Evolutionary conservation across 2,329 filamentous ascomycete species (phyloP), one percentile per base, ranked within the genome.

Genomic region (Stagonosporopsis vannaccii): DNA sequence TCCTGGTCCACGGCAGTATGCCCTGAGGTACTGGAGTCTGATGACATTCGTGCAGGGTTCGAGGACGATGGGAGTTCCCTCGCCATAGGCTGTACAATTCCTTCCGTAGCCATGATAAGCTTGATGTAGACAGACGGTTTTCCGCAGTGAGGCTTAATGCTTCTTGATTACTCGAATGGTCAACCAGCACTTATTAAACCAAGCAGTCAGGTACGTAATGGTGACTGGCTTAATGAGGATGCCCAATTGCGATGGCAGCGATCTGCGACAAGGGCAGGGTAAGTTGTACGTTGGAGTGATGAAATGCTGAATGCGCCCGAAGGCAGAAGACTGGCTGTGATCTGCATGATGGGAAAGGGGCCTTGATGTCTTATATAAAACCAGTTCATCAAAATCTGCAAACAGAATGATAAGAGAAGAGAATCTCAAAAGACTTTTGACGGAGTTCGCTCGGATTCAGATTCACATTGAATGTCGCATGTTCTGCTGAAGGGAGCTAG

Each of bases 91-190:
- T 58, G 55, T 22, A 49, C 9, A 13, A 43, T 56, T 47, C 48
- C 50, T 62, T 68, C 57, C 48, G 62, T 51, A 8, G 60, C 63
- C 65, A 68, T 66, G 47, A 6, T 56, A 25, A 42, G 53, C 47
- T 12, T 30, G n/a, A 23, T 35, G 6, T n/a, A 13, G 3, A 17
- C 39, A 13, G 3, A 17, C 39, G n/a, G 7, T 11, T 19, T 9
- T 3, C 11, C 19, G 9, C 43, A 36, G 6, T 12, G 15, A 33
- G 35, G 20, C 11, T 45, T 19, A 11, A 17, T n/a, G 19, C 6
- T 35, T 37, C 7, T 4, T 20, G n/a, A 26, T 36, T 22, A n/a
- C 15, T 35, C 2, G 6, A 35, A 15, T n/a, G n/a, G 15, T 30
- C 15, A 19, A 39, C 6, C 15, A n/a, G 25, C 15, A 20, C 7